Evolutionary conservation across 495 filamentous ascomycete genomes (phyloP).

Genomic region (Glonium stellatum): DNA sequence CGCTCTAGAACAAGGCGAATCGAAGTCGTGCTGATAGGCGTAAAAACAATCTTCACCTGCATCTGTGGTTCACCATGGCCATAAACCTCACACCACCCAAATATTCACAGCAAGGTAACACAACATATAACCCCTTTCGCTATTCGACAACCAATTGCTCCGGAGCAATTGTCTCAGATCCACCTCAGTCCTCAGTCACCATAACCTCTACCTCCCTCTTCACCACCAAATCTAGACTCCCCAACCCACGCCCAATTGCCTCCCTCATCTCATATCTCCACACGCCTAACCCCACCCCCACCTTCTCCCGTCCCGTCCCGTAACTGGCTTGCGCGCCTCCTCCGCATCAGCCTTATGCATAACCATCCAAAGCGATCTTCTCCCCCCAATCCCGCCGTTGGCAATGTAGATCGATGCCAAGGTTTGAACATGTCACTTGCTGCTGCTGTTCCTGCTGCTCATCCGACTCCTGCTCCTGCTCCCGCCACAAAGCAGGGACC

Average conservation of each 20-base stretch:
- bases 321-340: constrained; percentile 10
- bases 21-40: no score
- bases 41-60: no score
- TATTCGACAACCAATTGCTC: not conserved
- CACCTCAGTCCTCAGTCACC: not conserved
- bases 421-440: no score
- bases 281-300: no score
- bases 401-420: no score
- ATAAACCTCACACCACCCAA: no score
- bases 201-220: not conserved
- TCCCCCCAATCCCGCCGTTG: no score
- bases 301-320: not conserved
- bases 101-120: not conserved
- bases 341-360: constrained; percentile 20
- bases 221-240: constrained; percentile 8
- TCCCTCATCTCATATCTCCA: constrained; percentile 3
- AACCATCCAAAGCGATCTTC: constrained; percentile 19
- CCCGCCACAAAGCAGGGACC: no score
- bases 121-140: not conserved
- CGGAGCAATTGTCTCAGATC: not conserved
- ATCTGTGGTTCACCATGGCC: no score
- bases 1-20: no score
- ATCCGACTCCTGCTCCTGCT: no score
- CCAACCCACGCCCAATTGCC: constrained; percentile 16
- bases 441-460: no score